These are phyloP conservation scores for Meredithiella fracta DNA, from an alignment of 2,329 filamentous ascomycete species.

Conservation along the genomic window DNA sequence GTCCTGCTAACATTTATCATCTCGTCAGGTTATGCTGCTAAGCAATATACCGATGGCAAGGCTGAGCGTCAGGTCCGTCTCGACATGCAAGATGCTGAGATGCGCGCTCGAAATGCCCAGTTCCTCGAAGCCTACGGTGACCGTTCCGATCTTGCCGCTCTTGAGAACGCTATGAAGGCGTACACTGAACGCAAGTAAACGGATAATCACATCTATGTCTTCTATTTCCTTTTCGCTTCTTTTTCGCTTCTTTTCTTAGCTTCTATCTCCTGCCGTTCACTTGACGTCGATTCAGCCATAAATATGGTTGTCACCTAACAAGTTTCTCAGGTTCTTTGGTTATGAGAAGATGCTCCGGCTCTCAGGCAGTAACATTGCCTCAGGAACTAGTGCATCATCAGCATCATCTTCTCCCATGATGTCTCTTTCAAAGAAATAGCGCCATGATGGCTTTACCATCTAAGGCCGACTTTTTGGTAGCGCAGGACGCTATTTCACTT, in stretches of 20 bases:
- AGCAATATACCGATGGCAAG: slow-evolving; percentile 5
- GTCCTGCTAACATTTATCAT: background rate
- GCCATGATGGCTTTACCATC: background rate
- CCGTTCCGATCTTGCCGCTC: slow-evolving; percentile 30
- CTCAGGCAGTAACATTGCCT: no score
- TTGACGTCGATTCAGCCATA: background rate
- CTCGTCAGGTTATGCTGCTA: slow-evolving; percentile 7
- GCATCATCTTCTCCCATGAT: background rate
- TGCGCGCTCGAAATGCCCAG: slow-evolving; percentile 24
- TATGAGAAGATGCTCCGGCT: no score
- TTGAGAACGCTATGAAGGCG: slow-evolving; percentile 31
- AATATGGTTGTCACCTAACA: no score
- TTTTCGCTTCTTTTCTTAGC: background rate
- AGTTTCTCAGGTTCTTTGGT: no score
- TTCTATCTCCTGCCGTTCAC: background rate
- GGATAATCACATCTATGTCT: background rate
- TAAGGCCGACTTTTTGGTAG: background rate
- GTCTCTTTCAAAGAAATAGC: background rate
- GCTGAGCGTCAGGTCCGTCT: slow-evolving; percentile 18
- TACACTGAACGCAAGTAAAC: slow-evolving; percentile 23
- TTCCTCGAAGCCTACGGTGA: slow-evolving; percentile 35
- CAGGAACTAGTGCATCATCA: background rate
- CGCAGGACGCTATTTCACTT: background rate
- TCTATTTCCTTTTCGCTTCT: background rate
- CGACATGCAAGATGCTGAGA: slow-evolving; percentile 23